Base-by-base conservation (phyloP, 352 stramenopile species). In the Pythium scleroteichum region DNA sequence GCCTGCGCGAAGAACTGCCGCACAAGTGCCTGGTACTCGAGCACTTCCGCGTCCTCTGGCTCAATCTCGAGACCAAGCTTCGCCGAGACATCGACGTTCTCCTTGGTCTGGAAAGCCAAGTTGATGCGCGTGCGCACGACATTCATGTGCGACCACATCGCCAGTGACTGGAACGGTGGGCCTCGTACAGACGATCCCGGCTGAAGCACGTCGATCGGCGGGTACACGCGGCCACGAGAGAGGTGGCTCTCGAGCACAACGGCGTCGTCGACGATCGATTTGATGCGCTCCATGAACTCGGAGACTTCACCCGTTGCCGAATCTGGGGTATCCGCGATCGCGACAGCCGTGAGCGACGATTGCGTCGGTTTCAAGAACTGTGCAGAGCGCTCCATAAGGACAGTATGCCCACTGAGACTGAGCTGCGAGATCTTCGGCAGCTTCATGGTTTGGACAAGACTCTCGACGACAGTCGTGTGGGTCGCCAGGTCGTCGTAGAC, bases 401-500 rank as follows among this genome's bases (percentile, higher is more conserved):
- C 73, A 2, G 79, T 67, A 47, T 92, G 81, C 33, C 68, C 84
- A 42, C 79, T 83, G 12, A 94, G 74, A 57, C 77, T 90, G 29
- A 83, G 68, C 61, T 84, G 75, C 32, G 82, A 71, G 20, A 71
- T 66, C 40, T 78, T 80, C 20, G 84, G 82, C 41, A 94, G 60
- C 53, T 75, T 75, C 68, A 92, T 82, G 48, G 68, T 72, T 62
- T 89, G 80, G 52, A 92, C 78, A n/a, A 94, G 70, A 14, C 62
- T 77, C 59, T 94, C 84, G 22, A 92, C 82, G 14, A 90, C 74
- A 45, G 64, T 82, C 58, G 76, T 90, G 59, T 94, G 84, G 2
- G 75, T 83, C 4, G 84, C 78, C 42, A 94, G 53, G 59, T 94
- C 84, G 45, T 94, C 84, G 69, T 94, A 94, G 27, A 94, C 66